Conservation (phyloP, 768 basidiomycete species). For the Psilocybe azurescens region DNA sequence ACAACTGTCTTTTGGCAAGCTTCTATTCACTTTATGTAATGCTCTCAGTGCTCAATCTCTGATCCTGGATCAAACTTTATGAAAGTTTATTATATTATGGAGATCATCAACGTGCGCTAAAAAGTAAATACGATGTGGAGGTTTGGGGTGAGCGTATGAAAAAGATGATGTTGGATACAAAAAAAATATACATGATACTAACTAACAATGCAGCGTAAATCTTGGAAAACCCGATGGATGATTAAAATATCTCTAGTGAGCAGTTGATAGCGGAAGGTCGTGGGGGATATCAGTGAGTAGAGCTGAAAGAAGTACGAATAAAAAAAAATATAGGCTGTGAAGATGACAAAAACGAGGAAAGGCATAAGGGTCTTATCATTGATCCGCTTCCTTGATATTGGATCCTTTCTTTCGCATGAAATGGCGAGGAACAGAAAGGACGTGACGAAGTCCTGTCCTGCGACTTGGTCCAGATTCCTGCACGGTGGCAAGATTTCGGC, state of each 20-base stretch:
- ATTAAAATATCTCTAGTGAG: conserved; percentile 10
- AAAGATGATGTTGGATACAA: conserved; percentile 26
- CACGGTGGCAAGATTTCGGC: conserved; percentile 33
- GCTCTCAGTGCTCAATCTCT: neutral
- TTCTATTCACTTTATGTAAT: neutral
- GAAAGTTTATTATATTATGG: neutral
- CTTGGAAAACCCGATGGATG: conserved; percentile 13
- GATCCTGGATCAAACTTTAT: neutral
- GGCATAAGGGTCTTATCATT: conserved; percentile 11
- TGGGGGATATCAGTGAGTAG: conserved; percentile 15
- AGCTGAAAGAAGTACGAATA: conserved; percentile 3
- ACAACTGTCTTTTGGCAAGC: neutral
- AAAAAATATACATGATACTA: conserved; percentile 20
- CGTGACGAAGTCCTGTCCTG: conserved; percentile 34
- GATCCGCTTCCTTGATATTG: conserved; percentile 26
- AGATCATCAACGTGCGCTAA: conserved; percentile 15
- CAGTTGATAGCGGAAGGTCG: neutral
- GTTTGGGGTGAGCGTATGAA: conserved; percentile 1
- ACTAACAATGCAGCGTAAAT: conserved; percentile 23
- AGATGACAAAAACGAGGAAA: neutral
- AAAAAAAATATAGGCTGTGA: conserved; percentile 3
- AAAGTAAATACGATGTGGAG: conserved; percentile 18
- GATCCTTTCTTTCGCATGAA: conserved; percentile 37
- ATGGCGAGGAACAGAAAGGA: conserved; percentile 37
- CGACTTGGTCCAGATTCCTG: conserved; percentile 23